phyloP scores from a whole-genome alignment of 805 yeast species.

The Priceomyces melissophilus region DNA sequence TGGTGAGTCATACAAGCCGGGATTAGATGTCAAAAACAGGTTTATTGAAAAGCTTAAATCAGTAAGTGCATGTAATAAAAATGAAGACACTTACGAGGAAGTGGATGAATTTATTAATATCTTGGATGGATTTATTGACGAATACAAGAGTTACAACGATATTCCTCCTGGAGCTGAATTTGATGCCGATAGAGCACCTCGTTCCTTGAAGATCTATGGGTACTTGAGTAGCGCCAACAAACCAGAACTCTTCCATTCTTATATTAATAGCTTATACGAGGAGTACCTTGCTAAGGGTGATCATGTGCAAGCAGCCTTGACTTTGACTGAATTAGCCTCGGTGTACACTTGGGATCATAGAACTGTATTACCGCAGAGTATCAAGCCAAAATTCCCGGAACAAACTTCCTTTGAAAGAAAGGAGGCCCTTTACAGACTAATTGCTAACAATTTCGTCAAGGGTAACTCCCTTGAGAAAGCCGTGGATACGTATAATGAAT shows the following conservation, averaged over 20 bases:
- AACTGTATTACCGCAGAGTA: slow-evolving; percentile 50
- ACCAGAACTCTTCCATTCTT: slow-evolving; percentile 78
- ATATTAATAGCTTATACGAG: slow-evolving; percentile 70
- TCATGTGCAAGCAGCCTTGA: slow-evolving; percentile 77
- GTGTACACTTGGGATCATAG: slow-evolving; percentile 74
- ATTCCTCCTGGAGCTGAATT: slow-evolving; percentile 82
- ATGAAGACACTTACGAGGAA: slow-evolving; percentile 57
- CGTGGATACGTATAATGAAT: slow-evolving; percentile 70
- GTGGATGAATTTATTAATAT: slow-evolving; percentile 51
- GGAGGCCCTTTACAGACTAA: slow-evolving; percentile 64
- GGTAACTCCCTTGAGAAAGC: slow-evolving; percentile 81
- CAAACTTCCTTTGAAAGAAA: slow-evolving; percentile 80
- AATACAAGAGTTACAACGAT: slow-evolving; percentile 61
- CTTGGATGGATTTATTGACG: slow-evolving; percentile 58
- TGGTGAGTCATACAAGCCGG: slow-evolving; percentile 55
- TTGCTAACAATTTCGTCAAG: slow-evolving; percentile 64
- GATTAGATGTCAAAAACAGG: slow-evolving; percentile 47
- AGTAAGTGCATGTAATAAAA: slow-evolving; percentile 53
- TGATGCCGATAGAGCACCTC: slow-evolving; percentile 83
- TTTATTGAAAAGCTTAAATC: slow-evolving; percentile 50
- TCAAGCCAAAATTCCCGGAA: slow-evolving; percentile 70
- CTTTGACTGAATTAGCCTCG: slow-evolving; percentile 72
- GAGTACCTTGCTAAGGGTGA: slow-evolving; percentile 58
- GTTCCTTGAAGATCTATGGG: slow-evolving; percentile 69
- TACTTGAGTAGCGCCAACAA: slow-evolving; percentile 73